Base-by-base conservation (phyloP, 2,329 filamentous ascomycete genomes). In the Teratosphaeria gauchensis region DNA sequence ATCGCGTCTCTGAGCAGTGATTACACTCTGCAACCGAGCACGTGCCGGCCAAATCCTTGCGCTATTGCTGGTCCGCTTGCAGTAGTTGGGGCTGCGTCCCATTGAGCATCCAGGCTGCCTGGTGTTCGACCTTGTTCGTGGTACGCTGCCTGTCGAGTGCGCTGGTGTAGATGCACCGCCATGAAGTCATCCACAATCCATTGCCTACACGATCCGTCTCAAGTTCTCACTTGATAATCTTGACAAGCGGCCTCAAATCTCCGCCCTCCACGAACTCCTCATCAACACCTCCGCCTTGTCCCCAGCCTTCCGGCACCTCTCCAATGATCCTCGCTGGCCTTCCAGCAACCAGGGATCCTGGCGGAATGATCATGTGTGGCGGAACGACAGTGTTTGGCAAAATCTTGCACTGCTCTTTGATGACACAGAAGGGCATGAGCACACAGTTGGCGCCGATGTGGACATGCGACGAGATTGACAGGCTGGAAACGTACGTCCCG, bases 361-460 rank as follows among this genome's bases (percentile, higher is more conserved):
- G 92, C 1, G 92, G 91, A 58, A 97, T 88, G 28, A 97, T 90
- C 86, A 95, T 95, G 61, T 90, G 88, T 0, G 88, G 80, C 1
- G 94, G 89, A 5, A 99, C 83, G 3, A 96, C 86, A 0, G 89
- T 84, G 32, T 88, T 88, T 61, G 96, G 90, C 64, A 97, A 76
- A 48, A 99, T 84, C 72, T 88, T 87, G 54, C 95, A 90, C 69
- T 90, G 95, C 72, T 97, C 94, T 74, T 96, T 96, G 70, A 97
- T 84, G 61, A 96, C 92, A 55, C 87, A 88, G 73, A 96, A 92
- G 65, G 91, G 88, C 58, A 90, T 89, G 55, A 99, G 80, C 1
- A 88, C 86, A 62, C 86, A 89, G 56, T 85, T 84, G 58, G 82
- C 81, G 24, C 91, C 92, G 61, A 99, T 89, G 71, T 90, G 84